A percentile compares a stretch with the other conserved stretches of the same genome.
Conservation (phyloP, 1,139 yeast genomes). For the Magnusiomyces tetraspermus region DNA sequence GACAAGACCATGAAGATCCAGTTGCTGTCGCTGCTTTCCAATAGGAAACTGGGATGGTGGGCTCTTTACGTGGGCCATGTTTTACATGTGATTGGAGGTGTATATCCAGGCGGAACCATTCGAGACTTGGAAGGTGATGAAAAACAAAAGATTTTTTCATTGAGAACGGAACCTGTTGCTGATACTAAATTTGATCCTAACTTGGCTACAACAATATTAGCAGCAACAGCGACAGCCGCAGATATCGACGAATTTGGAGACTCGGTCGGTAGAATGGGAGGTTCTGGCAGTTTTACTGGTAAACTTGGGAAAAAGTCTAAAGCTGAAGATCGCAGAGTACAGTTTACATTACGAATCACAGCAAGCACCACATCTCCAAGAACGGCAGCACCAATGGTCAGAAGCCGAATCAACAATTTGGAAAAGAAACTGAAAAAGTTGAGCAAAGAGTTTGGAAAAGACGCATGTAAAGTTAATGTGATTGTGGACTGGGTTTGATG, state of each 20-base stretch:
- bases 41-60: constrained; percentile 43
- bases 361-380: constrained; percentile 21
- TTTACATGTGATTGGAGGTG: constrained; percentile 65
- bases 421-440: constrained; percentile 27
- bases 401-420: constrained; percentile 23
- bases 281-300: too few relatives aligned
- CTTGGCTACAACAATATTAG: too few relatives aligned
- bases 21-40: constrained; percentile 32
- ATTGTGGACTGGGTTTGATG: constrained; percentile 21
- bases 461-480: constrained; percentile 20
- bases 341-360: constrained; percentile 22
- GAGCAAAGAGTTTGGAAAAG: constrained; percentile 24
- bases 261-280: too few relatives aligned
- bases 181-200: too few relatives aligned
- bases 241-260: too few relatives aligned
- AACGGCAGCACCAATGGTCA: constrained; percentile 26
- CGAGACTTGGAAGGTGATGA: not conserved
- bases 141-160: not conserved
- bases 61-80: constrained; percentile 55
- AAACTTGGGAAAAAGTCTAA: constrained; percentile 1
- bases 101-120: constrained; percentile 61
- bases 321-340: constrained; percentile 21
- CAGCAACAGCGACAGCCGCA: too few relatives aligned
- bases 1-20: constrained; percentile 35
- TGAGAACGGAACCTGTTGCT: not conserved